Base-by-base conservation (phyloP, 495 filamentous ascomycete genomes). In the Hypoxylon lenormandii region DNA sequence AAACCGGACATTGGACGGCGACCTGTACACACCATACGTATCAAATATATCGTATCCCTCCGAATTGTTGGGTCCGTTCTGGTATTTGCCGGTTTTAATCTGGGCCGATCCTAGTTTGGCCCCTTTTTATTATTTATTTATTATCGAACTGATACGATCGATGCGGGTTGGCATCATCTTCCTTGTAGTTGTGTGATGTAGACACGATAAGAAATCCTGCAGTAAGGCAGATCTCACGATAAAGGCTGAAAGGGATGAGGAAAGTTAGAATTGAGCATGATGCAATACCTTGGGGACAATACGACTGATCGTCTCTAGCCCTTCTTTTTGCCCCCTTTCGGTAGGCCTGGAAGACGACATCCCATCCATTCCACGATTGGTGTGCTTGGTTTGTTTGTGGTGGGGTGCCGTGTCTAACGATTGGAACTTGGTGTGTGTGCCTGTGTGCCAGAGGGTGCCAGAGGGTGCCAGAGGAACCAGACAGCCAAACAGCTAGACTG, bases 81-180 rank as follows among this genome's bases (percentile, higher is more conserved):
- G 48, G 33, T 69, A 61, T 51, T 64, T 69, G 65, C 66, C 68
- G 68, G 48, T 23, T 66, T 36, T 36, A 54, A 59, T 64, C 59
- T 68, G 63, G 69, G 69, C 48, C 63, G 42, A 64, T 56, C 64
- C 52, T 60, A 22, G 59, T 63, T 48, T 28, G 50, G 23, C 49
- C 30, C 30, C 10, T 33, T 33, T 33, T 33, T 33, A 7, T 33
- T 33, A 33, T 33, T 33, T 3, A 28, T 3, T 28, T 3, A 38
- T 43, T 43, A 18, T 65, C 46, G 47, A 22, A 37, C 64, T 60
- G 56, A 56, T 56, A 63, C 50, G 23, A 40, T 18, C 65, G 51
- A 67, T 66, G 70, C 63, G 43, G 48, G 73, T 60, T 73, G 70
- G 71, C 66, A 75, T 75, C 73, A 71, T 75, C 37, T 62, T 59